These are phyloP conservation scores for Penicillium sp. DNA, from an alignment of 2,329 filamentous ascomycete genomes.

Conservation along the genomic window DNA sequence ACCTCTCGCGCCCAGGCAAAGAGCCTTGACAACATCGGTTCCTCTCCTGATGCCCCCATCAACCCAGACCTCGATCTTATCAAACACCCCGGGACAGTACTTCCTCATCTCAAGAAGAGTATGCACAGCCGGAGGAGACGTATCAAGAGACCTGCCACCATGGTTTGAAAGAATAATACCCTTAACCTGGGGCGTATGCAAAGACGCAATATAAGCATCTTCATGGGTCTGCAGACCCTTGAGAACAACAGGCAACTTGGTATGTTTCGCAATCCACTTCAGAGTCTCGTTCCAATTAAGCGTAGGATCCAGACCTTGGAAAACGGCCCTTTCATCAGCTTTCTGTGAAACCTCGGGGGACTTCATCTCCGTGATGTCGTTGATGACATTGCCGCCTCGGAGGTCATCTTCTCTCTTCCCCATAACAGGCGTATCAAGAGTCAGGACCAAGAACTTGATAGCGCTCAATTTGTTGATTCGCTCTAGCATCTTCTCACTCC, in stretches of 20 bases:
- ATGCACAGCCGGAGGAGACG: slow-evolving; percentile 68
- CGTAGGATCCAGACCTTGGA: slow-evolving; percentile 74
- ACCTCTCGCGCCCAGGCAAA: slow-evolving; percentile 79
- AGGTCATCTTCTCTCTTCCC: slow-evolving; percentile 75
- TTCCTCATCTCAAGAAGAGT: slow-evolving; percentile 70
- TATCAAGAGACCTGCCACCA: slow-evolving; percentile 80
- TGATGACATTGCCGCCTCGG: slow-evolving; percentile 35
- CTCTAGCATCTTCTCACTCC: slow-evolving; percentile 74
- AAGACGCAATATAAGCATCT: slow-evolving; percentile 77
- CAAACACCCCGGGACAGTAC: slow-evolving; percentile 67
- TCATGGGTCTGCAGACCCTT: slow-evolving; percentile 97
- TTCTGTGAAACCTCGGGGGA: slow-evolving; percentile 42
- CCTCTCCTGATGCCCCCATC: slow-evolving; percentile 82
- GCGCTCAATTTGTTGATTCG: slow-evolving; percentile 67
- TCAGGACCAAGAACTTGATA: slow-evolving; percentile 82
- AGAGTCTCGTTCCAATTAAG: slow-evolving; percentile 80
- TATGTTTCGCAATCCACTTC: slow-evolving; percentile 77
- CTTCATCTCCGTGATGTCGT: slow-evolving; percentile 46
- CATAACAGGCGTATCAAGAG: slow-evolving; percentile 84
- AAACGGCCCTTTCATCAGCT: slow-evolving; percentile 56
- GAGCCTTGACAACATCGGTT: slow-evolving; percentile 82
- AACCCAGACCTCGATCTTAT: slow-evolving; percentile 73
- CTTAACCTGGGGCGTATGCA: slow-evolving; percentile 66
- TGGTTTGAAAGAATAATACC: slow-evolving; percentile 91
- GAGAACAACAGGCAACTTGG: slow-evolving; percentile 77